Evolutionary conservation across 169 alveolate species (phyloP), one percentile per base, ranked within the genome.

Genomic region (Plasmodium chabaudi): DNA sequence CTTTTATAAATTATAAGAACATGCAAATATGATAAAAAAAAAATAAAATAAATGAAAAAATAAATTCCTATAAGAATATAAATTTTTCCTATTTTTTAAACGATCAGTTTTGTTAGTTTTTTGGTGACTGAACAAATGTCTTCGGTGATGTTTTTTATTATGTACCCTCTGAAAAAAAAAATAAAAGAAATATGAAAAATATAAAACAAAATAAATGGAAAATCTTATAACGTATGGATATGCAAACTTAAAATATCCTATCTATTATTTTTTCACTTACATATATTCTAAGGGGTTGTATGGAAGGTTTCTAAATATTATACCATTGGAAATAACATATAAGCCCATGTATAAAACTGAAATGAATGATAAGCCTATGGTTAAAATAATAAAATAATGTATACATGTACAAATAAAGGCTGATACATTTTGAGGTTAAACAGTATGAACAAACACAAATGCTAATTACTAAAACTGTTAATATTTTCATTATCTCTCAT

Each of bases 251-350:
- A 19, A 12, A 51, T 57, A 19, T 57, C 2, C 10, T 9, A 57
- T 42, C n/a, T 25, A 39, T 17, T 1, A n/a, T 75, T 17, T 56
- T 21, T 61, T 15, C 3, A 13, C 53, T 61, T 17, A 75, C 88
- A 75, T 49, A 47, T 75, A 75, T 75, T 75, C 88, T 68, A 64
- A n/a, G n/a, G 88, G 88, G n/a, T 75, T 73, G 47, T 75, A 75
- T 10, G 88, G 88, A 19, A 75, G 61, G 21, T 73, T 19, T 49
- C 61, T 75, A 42, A 75, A 75, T 5, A 68, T 21, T 19, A 51
- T 15, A 9, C 46, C 15, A 34, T 75, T 73, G 12, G 88, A 61
- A 61, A 56, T 75, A 10, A 21, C 23, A 56, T 75, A 63, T 17
- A 75, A 39, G 49, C 88, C 88, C 15, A 75, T 75, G 44, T 61